Percentiles rank a stretch among this genome's conserved stretches.
These are phyloP conservation scores for Purpureocillium lavendulum DNA, from an alignment of 2,329 filamentous ascomycete genomes.

Conservation along the genomic window DNA sequence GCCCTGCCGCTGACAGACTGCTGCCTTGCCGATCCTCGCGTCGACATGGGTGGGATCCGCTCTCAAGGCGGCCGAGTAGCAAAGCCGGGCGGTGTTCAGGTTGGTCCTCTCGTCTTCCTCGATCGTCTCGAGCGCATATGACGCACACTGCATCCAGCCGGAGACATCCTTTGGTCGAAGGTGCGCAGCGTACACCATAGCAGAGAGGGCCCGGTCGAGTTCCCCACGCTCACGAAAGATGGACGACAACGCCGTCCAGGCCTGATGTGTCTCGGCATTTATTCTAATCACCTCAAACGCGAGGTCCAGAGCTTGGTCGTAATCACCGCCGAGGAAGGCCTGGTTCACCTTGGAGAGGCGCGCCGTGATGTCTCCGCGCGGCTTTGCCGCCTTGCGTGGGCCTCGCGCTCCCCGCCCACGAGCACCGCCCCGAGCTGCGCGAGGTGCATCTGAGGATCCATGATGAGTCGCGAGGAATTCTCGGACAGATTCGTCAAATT, in stretches of 20 bases:
- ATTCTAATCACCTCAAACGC: constrained; percentile 58
- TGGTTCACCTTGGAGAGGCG: constrained; percentile 59
- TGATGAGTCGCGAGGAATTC: constrained; percentile 30
- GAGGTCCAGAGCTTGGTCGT: constrained; percentile 48
- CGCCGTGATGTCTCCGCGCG: constrained; percentile 62
- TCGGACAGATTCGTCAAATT: constrained; percentile 31
- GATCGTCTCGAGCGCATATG: constrained; percentile 44
- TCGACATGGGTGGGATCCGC: constrained; percentile 49
- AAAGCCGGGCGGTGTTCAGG: constrained; percentile 46
- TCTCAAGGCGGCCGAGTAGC: constrained; percentile 51
- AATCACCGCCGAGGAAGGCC: constrained; percentile 55
- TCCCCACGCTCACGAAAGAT: constrained; percentile 54
- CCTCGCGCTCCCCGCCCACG: constrained; percentile 28
- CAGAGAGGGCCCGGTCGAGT: constrained; percentile 46
- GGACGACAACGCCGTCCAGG: constrained; percentile 54
- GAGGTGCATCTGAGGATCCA: constrained; percentile 13
- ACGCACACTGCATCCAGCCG: constrained; percentile 51
- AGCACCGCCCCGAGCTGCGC: constrained; percentile 10
- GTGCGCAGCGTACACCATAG: constrained; percentile 54
- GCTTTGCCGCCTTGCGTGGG: constrained; percentile 55
- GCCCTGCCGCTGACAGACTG: constrained; percentile 47
- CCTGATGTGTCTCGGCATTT: constrained; percentile 58
- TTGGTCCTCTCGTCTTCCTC: constrained; percentile 38
- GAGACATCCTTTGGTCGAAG: constrained; percentile 51
- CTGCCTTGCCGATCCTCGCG: constrained; percentile 51